These are phyloP conservation scores for Trichoderma semiorbis DNA, from an alignment of 2,329 filamentous ascomycete genomes.

Conservation along the genomic window DNA sequence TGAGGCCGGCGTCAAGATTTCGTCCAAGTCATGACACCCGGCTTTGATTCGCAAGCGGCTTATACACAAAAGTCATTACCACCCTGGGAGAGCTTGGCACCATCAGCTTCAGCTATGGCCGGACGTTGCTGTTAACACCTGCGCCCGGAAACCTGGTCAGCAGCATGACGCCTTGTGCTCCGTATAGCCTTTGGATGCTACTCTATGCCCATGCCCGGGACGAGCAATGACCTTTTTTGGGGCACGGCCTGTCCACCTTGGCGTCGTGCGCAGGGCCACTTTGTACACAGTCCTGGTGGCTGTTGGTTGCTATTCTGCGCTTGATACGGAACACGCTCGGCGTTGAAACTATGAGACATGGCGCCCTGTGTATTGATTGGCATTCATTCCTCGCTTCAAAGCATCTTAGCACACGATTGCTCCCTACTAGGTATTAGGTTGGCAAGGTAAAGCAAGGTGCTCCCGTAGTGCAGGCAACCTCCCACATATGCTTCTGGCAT, in stretches of 20 bases:
- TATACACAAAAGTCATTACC: not conserved
- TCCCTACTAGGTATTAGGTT: not conserved
- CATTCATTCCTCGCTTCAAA: conserved; percentile 1
- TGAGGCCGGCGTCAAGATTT: not conserved
- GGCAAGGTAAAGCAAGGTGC: not conserved
- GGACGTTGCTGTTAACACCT: not conserved
- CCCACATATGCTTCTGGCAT: not conserved
- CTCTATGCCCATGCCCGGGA: not conserved
- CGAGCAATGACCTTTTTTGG: not conserved
- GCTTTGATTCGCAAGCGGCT: not conserved
- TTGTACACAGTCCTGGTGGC: not conserved
- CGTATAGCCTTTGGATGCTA: not conserved
- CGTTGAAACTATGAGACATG: not conserved
- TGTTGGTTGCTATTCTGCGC: not conserved
- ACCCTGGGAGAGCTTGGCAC: no score
- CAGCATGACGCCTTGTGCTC: not conserved
- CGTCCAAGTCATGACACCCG: not conserved
- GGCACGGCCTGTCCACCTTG: not conserved
- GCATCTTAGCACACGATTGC: not conserved
- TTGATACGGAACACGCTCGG: not conserved
- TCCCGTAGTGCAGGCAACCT: conserved; percentile 3
- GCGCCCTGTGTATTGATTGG: not conserved
- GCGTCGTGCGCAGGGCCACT: not conserved
- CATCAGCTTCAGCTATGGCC: not conserved
- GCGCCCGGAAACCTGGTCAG: not conserved